These are phyloP conservation scores for Bjerkandera adusta DNA, from an alignment of 1,284 basidiomycete genomes.

Conservation along the genomic window DNA sequence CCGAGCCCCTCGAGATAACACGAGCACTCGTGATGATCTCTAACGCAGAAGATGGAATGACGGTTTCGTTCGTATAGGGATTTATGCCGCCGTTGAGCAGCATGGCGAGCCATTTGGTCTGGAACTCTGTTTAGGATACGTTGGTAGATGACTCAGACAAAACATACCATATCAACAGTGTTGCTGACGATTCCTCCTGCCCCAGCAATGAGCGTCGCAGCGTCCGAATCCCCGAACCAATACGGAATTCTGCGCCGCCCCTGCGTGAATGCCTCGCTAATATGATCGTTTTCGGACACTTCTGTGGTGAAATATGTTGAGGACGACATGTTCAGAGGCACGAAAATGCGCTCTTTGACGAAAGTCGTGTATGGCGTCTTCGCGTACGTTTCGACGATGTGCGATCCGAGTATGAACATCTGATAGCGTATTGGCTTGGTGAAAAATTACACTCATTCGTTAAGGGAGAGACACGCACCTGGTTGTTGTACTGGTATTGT, in stretches of 20 bases:
- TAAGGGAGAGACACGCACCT: constrained; percentile 24
- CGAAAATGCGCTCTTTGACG: constrained; percentile 39
- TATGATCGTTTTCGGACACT: constrained; percentile 31
- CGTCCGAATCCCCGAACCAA: constrained; percentile 16
- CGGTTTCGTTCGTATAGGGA: constrained; percentile 16
- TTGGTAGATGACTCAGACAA: background rate
- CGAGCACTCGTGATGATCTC: constrained; percentile 24
- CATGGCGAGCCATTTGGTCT: constrained; percentile 33
- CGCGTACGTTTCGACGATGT: constrained; percentile 30
- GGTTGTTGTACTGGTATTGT: constrained; percentile 41
- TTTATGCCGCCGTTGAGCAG: constrained; percentile 30
- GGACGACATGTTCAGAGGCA: constrained; percentile 40
- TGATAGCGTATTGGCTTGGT: constrained; percentile 9
- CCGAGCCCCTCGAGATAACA: constrained; percentile 11
- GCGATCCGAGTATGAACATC: constrained; percentile 34
- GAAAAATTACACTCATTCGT: background rate
- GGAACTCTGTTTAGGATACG: background rate
- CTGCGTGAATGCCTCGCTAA: constrained; percentile 32
- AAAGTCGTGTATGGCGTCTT: constrained; percentile 35
- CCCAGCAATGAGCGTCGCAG: constrained; percentile 32
- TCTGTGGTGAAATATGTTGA: constrained; percentile 41
- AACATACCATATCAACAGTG: constrained; percentile 23
- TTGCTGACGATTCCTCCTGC: constrained; percentile 40
- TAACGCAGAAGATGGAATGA: constrained; percentile 29
- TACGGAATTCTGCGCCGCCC: constrained; percentile 25